Percentiles rank a stretch among this genome's conserved stretches.
Evolutionary conservation across 805 yeast species (phyloP).

Genomic region (Blastobotrys attinorum): DNA sequence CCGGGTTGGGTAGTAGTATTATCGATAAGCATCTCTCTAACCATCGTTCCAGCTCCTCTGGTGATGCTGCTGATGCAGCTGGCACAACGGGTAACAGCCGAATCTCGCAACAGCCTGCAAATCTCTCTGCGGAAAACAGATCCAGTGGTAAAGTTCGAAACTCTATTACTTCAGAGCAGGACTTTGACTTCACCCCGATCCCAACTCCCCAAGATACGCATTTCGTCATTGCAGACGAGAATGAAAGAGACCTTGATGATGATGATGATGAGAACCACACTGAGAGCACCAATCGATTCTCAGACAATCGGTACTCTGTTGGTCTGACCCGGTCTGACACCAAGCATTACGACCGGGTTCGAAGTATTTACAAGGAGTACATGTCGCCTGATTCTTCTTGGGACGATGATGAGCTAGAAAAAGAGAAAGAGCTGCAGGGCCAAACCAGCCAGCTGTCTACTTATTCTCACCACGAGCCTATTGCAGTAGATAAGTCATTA

Average conservation of each 20-base stretch:
- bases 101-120: too few relatives aligned
- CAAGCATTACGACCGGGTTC: conserved; percentile 22
- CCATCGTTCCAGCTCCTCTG: too few relatives aligned
- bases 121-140: too few relatives aligned
- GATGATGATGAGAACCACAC: background rate
- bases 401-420: background rate
- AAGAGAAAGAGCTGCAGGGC: background rate
- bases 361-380: conserved; percentile 23
- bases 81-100: too few relatives aligned
- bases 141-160: too few relatives aligned
- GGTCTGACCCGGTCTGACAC: conserved; percentile 16
- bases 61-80: too few relatives aligned
- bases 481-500: too few relatives aligned
- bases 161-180: too few relatives aligned
- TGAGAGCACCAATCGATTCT: background rate
- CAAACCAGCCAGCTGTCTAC: background rate
- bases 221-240: conserved; percentile 1
- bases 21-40: too few relatives aligned
- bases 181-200: conserved; percentile 1
- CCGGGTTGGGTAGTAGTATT: too few relatives aligned
- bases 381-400: conserved; percentile 10
- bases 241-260: background rate
- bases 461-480: background rate
- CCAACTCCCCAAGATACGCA: too few relatives aligned
- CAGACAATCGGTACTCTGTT: background rate